Evolutionary conservation across 352 stramenopile species (phyloP).

Genomic region (Pythium grandisporangium): DNA sequence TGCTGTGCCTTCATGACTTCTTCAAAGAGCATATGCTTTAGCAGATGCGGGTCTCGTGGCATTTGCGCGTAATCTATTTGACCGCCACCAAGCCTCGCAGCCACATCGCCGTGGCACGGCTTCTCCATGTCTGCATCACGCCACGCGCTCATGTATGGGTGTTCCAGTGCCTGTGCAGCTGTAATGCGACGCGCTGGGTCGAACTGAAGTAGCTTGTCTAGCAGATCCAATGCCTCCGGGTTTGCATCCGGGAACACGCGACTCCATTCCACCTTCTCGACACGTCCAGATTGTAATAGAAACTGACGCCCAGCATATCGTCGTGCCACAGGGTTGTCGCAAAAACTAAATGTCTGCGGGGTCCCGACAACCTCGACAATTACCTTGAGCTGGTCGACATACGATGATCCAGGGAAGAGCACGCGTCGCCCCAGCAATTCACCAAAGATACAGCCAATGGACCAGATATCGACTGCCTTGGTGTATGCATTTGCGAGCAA

Average conservation of each 20-base stretch:
- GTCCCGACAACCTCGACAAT: constrained; percentile 83
- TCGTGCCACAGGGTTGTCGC: constrained; percentile 72
- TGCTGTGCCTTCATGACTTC: constrained; percentile 66
- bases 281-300: constrained; percentile 54
- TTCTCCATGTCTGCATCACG: constrained; percentile 53
- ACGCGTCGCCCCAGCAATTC: constrained; percentile 92
- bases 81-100: constrained; percentile 35
- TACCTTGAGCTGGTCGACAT: constrained; percentile 83
- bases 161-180: constrained; percentile 68
- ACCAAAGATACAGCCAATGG: constrained; percentile 98
- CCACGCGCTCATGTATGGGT: constrained; percentile 87
- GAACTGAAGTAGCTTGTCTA: constrained; percentile 84
- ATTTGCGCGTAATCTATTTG: constrained; percentile 75
- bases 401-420: constrained; percentile 79
- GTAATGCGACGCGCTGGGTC: constrained; percentile 84
- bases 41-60: constrained; percentile 50
- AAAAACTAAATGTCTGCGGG: constrained; percentile 78
- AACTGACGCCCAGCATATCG: constrained; percentile 82
- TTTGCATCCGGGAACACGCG: constrained; percentile 78
- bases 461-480: constrained; percentile 92
- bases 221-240: constrained; percentile 76
- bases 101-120: constrained; percentile 39
- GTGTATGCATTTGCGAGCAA: constrained; percentile 78
- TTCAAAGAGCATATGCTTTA: constrained; percentile 77
- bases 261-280: constrained; percentile 70